Base-by-base conservation (phyloP, 495 filamentous ascomycete species). In the Aspergillus biplanus region DNA sequence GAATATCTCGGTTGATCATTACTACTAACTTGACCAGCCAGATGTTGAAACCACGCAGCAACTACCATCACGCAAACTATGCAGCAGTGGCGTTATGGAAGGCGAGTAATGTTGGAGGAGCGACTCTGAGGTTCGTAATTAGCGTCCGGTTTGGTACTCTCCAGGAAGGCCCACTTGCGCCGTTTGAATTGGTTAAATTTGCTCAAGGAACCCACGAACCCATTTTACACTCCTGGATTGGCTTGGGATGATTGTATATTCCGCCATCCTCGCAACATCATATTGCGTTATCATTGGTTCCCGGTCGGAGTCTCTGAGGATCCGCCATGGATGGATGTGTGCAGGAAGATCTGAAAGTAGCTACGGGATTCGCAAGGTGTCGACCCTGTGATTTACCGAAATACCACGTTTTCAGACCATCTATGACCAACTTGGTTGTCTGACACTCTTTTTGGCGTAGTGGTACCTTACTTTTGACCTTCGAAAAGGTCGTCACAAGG, bases 261-360 rank as follows among this genome's bases (percentile, higher is more conserved):
- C 62, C 60, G 49, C 62, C 62, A 63, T 67, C 59, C 55, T 70
- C 52, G 47, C 68, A 70, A 63, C 62, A 65, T 67, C 52, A 3
- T 44, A 44, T 6, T 7, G 39, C 8, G 4, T 44, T 11, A 44
- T 44, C 11, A 44, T 44, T 44, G 39, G 39, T 44, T 15, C 3
- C 39, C 8, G 11, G 4, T 15, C 8, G 0, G 21, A 1, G 1
- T 27, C 21, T 27, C 21, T 27, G 21, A 27, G 21, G 21, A 27
- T 27, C 21, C 21, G 21, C 21, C 21, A 2, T 27, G 21, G 21
- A 2, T 27, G 21, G 21, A 27, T 27, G 21, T 27, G 21, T 27
- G 21, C 21, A 27, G 21, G 21, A 27, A 27, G 21, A 27, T 27
- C 21, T 27, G 21, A 27, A 27, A 27, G 21, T 1, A 27, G 21